These are phyloP conservation scores for Boletus insuetus DNA, from an alignment of 768 basidiomycete species.

Conservation along the genomic window DNA sequence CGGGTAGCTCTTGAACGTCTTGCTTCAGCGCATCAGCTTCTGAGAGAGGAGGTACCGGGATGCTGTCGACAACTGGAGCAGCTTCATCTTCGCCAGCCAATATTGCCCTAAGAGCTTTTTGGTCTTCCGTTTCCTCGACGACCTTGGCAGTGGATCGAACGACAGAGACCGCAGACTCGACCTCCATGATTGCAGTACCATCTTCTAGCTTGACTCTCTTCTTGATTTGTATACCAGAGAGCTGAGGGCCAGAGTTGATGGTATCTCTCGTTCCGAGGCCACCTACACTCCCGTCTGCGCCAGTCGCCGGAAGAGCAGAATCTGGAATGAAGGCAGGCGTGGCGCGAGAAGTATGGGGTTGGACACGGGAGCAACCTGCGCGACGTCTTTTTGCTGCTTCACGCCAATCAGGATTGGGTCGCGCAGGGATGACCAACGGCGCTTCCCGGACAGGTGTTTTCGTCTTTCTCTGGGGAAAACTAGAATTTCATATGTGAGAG, in stretches of 20 bases:
- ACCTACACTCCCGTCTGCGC: slow-evolving; percentile 71
- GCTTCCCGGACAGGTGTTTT: slow-evolving; percentile 40
- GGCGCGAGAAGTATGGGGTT: slow-evolving; percentile 7
- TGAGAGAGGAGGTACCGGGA: slow-evolving; percentile 55
- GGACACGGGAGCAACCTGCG: slow-evolving; percentile 18
- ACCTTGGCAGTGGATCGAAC: slow-evolving; percentile 26
- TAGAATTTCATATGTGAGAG: slow-evolving; percentile 27
- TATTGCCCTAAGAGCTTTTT: slow-evolving; percentile 76
- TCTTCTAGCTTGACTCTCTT: slow-evolving; percentile 32
- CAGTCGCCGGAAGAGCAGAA: slow-evolving; percentile 51
- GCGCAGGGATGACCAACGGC: slow-evolving; percentile 82
- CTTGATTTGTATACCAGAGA: slow-evolving; percentile 62
- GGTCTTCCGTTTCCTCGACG: slow-evolving; percentile 67
- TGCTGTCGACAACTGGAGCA: slow-evolving; percentile 53
- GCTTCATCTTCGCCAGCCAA: slow-evolving; percentile 50
- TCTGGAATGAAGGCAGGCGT: slow-evolving; percentile 59
- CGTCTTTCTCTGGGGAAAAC: slow-evolving; percentile 43
- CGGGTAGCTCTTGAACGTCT: slow-evolving; percentile 80
- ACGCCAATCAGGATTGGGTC: slow-evolving; percentile 90
- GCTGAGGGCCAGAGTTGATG: slow-evolving; percentile 74
- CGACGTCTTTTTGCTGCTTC: slow-evolving; percentile 66
- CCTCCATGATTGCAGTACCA: slow-evolving; percentile 4
- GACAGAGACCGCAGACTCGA: not conserved
- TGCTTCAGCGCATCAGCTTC: slow-evolving; percentile 84
- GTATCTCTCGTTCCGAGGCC: slow-evolving; percentile 71